A percentile compares a stretch with the other conserved stretches of the same genome.
These are phyloP conservation scores for Dacryopinax primogenitus DNA, from an alignment of 768 basidiomycete genomes.

Conservation along the genomic window DNA sequence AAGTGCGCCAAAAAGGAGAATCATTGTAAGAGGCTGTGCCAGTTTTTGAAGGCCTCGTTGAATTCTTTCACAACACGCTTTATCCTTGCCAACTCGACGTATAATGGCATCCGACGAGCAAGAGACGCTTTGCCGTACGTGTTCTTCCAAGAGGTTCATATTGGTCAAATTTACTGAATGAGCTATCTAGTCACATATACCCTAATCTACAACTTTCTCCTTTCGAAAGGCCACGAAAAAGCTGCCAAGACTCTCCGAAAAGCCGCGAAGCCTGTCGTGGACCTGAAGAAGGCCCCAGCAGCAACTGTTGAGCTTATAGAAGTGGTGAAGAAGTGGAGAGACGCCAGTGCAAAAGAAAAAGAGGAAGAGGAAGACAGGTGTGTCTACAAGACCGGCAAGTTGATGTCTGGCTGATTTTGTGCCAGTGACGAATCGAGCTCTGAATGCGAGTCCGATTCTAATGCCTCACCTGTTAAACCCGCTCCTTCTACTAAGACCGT, in stretches of 20 bases:
- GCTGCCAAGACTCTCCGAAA: constrained; percentile 63
- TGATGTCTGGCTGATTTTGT: constrained; percentile 9
- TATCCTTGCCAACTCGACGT: too few species aligned
- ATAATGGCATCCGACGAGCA: neutral
- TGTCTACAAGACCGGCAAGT: constrained; percentile 10
- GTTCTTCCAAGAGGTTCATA: neutral
- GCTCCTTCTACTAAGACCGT: neutral
- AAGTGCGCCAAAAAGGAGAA: neutral
- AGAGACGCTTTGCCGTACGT: neutral
- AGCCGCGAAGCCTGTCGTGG: constrained; percentile 49
- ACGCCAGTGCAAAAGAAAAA: constrained; percentile 22
- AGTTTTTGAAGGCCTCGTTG: neutral
- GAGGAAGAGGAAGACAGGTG: constrained; percentile 9
- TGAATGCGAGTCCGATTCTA: constrained; percentile 16
- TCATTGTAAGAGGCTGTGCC: neutral
- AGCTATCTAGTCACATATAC: constrained; percentile 51
- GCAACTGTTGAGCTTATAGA: constrained; percentile 37
- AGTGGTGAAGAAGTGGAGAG: constrained; percentile 56
- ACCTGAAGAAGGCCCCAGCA: constrained; percentile 43
- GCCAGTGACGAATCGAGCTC: constrained; percentile 16
- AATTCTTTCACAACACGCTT: neutral
- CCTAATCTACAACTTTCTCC: constrained; percentile 61
- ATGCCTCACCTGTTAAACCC: neutral
- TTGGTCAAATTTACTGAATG: neutral
- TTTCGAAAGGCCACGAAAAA: constrained; percentile 49